A percentile compares a stretch with the other conserved stretches of the same genome.
Evolutionary conservation across 1,139 yeast species (phyloP).

Genomic region (Nakaseomyces bracarensis): DNA sequence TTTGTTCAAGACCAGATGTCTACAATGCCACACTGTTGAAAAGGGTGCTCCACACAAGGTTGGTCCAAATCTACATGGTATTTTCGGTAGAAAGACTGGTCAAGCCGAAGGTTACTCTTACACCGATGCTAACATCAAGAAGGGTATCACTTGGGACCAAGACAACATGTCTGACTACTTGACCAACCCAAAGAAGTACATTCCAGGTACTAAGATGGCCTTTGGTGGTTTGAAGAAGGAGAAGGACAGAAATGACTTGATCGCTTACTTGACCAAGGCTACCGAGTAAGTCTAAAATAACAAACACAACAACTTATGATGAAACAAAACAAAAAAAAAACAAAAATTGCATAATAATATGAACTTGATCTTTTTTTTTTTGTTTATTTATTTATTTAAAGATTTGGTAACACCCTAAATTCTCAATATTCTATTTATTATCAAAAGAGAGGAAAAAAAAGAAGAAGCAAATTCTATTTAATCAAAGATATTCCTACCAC

Average conservation of each 20-base stretch:
- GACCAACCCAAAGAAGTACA: conserved; percentile 99
- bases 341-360: not conserved
- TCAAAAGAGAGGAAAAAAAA: too few relatives aligned
- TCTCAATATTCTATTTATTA: not conserved
- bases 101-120: conserved; percentile 86
- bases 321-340: not conserved
- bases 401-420: not conserved
- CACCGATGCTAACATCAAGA: conserved; percentile 97
- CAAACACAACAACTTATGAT: too few relatives aligned
- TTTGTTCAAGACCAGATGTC: conserved; percentile 96
- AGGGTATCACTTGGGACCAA: conserved; percentile 82
- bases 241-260: conserved; percentile 95
- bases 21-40: conserved; percentile 97
- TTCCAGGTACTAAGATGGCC: conserved; percentile 99
- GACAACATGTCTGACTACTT: conserved; percentile 91
- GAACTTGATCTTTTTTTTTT: not conserved
- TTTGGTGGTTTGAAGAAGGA: conserved; percentile 99
- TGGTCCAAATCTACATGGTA: conserved; percentile 97
- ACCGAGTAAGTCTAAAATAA: conserved; percentile 51
- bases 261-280: conserved; percentile 80
- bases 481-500: too few relatives aligned
- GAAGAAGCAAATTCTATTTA: too few relatives aligned
- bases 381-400: not conserved
- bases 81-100: conserved; percentile 89
- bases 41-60: conserved; percentile 97